These are phyloP conservation scores for Aspergillus sp. DNA, from an alignment of 2,329 filamentous ascomycete genomes.

Conservation along the genomic window DNA sequence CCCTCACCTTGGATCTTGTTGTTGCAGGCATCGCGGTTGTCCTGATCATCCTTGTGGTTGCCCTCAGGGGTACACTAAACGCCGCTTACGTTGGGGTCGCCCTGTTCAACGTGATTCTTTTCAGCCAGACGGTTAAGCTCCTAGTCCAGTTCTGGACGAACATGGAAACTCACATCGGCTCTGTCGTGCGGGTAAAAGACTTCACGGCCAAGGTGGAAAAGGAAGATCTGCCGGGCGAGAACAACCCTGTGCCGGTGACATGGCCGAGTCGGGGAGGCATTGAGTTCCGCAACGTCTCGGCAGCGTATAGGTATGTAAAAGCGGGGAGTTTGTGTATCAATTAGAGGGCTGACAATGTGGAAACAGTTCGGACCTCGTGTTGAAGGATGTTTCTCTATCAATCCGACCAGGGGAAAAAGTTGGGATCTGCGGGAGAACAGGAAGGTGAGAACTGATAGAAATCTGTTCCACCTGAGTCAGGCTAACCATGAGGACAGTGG, in stretches of 20 bases:
- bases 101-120: conserved; percentile 54
- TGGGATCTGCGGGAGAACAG: conserved; percentile 42
- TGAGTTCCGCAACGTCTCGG: conserved; percentile 45
- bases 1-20: conserved; percentile 51
- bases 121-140: conserved; percentile 53
- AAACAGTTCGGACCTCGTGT: conserved; percentile 33
- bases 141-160: conserved; percentile 57
- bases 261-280: conserved; percentile 48
- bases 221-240: conserved; percentile 46
- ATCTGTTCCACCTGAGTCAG: background rate
- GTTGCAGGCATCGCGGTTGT: conserved; percentile 51
- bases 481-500: conserved; percentile 29
- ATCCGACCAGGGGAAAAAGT: conserved; percentile 45
- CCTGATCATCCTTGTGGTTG: conserved; percentile 52
- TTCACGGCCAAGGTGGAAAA: conserved; percentile 48
- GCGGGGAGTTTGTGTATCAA: background rate
- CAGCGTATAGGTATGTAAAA: conserved; percentile 42
- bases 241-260: conserved; percentile 35
- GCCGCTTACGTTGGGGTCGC: conserved; percentile 55
- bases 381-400: conserved; percentile 48
- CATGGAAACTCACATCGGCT: conserved; percentile 59
- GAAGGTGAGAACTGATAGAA: conserved; percentile 28
- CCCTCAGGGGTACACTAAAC: conserved; percentile 42
- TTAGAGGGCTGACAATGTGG: conserved; percentile 12
- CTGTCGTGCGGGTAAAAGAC: conserved; percentile 55